These are phyloP conservation scores for Schizosaccharomyces japonicus DNA, from an alignment of 805 yeast genomes.

Conservation along the genomic window DNA sequence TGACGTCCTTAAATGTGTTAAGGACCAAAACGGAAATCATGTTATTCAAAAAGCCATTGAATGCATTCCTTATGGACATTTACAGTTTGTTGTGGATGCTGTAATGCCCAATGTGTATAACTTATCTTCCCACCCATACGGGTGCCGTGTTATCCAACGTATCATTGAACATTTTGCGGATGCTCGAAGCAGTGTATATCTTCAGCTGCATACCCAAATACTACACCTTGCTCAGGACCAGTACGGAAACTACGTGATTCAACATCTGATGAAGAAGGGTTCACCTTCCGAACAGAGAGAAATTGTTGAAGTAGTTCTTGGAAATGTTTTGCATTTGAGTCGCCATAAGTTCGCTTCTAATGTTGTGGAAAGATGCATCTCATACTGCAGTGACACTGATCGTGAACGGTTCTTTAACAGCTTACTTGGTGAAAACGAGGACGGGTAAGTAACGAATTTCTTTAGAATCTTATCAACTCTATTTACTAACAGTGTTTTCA, in stretches of 20 bases:
- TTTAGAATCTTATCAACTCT: slow-evolving; percentile 18
- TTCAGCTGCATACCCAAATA: slow-evolving; percentile 47
- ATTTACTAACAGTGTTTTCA: background rate
- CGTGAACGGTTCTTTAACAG: slow-evolving; percentile 38
- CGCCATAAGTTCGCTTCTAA: slow-evolving; percentile 93
- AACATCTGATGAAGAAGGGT: slow-evolving; percentile 80
- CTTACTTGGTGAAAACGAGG: slow-evolving; percentile 24
- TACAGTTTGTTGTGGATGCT: slow-evolving; percentile 50
- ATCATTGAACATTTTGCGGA: slow-evolving; percentile 53
- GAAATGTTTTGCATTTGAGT: slow-evolving; percentile 57
- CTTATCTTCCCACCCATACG: slow-evolving; percentile 84
- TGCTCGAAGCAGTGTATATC: slow-evolving; percentile 37
- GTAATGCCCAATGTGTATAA: slow-evolving; percentile 44
- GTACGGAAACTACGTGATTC: slow-evolving; percentile 93
- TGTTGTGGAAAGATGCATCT: slow-evolving; percentile 83
- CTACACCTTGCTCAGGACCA: slow-evolving; percentile 75
- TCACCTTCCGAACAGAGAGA: slow-evolving; percentile 28
- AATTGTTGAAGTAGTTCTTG: slow-evolving; percentile 44
- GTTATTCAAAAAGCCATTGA: slow-evolving; percentile 91
- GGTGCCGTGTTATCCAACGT: slow-evolving; percentile 90
- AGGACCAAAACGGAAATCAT: slow-evolving; percentile 94
- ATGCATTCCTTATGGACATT: slow-evolving; percentile 43
- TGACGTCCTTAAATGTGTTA: slow-evolving; percentile 42
- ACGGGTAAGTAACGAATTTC: slow-evolving; percentile 3
- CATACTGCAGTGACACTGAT: slow-evolving; percentile 42